Evolutionary conservation across 2,329 filamentous ascomycete genomes (phyloP).

Genomic region (Sporothrix globosa): DNA sequence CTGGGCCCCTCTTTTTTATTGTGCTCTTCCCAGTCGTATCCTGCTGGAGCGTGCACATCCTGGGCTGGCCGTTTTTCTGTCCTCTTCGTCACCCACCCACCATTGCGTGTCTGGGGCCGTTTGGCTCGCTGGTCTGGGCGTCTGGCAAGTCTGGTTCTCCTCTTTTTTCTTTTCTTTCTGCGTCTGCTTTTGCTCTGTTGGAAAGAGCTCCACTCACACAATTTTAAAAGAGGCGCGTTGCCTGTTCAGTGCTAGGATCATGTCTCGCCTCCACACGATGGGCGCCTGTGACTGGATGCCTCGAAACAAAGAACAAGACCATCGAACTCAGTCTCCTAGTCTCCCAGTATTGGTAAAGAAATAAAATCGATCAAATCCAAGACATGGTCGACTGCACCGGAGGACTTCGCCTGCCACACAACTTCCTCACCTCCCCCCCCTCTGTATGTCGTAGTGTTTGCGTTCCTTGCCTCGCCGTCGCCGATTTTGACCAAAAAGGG

Average conservation of each 20-base stretch:
- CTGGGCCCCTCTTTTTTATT: constrained; percentile 9
- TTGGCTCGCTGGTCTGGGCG: background rate
- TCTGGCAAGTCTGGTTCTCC: background rate
- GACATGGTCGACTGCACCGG: background rate
- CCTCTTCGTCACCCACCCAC: constrained; percentile 26
- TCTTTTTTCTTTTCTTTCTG: background rate
- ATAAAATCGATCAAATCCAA: background rate
- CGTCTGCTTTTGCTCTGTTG: background rate
- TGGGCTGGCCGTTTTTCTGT: background rate
- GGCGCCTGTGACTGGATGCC: constrained; percentile 28
- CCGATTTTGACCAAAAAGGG: constrained; percentile 25
- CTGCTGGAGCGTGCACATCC: constrained; percentile 2
- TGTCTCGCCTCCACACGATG: constrained; percentile 26
- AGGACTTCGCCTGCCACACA: background rate
- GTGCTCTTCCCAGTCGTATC: background rate
- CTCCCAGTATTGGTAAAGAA: background rate
- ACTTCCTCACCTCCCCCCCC: constrained; percentile 1
- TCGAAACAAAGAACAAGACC: constrained; percentile 19
- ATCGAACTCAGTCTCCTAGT: too few species aligned
- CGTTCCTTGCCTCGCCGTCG: constrained; percentile 27
- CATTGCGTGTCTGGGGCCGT: constrained; percentile 1
- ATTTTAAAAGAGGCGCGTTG: constrained; percentile 15
- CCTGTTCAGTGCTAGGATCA: constrained; percentile 14
- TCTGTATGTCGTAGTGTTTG: background rate
- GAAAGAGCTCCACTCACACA: constrained; percentile 20